Percentiles rank a stretch among this genome's conserved stretches.
These are phyloP conservation scores for Dissophora ornata DNA, from an alignment of 192 early-diverging fungal genomes.

Conservation along the genomic window DNA sequence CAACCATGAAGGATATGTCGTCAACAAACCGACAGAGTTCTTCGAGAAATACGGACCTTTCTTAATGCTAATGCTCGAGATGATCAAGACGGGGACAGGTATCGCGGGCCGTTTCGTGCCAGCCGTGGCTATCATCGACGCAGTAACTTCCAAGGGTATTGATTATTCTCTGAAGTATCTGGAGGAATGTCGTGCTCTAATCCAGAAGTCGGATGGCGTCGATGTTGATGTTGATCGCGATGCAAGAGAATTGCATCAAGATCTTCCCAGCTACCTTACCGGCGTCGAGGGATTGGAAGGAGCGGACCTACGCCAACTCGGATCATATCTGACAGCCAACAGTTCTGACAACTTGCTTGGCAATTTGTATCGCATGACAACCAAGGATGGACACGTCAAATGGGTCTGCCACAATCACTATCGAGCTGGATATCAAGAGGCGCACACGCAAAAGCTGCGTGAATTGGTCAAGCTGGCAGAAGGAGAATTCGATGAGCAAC, in stretches of 20 bases:
- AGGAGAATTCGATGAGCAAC: slow-evolving; percentile 26
- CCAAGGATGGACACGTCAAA: slow-evolving; percentile 26
- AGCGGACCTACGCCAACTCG: slow-evolving; percentile 23
- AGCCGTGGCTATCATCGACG: not conserved
- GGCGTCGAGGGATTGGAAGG: slow-evolving; percentile 21
- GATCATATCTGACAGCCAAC: slow-evolving; percentile 5
- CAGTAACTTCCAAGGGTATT: not conserved
- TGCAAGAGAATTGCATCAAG: not conserved
- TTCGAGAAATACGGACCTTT: slow-evolving; percentile 20
- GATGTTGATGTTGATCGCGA: not conserved
- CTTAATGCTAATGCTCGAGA: slow-evolving; percentile 15
- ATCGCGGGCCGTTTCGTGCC: slow-evolving; percentile 5
- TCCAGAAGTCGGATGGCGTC: not conserved
- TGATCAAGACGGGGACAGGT: slow-evolving; percentile 12
- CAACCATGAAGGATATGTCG: slow-evolving; percentile 21
- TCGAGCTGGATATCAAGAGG: slow-evolving; percentile 13
- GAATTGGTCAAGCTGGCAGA: not conserved
- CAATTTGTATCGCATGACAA: slow-evolving; percentile 18
- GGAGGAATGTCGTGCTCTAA: not conserved
- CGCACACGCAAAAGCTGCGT: slow-evolving; percentile 3
- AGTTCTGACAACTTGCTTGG: slow-evolving; percentile 8
- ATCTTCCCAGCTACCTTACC: slow-evolving; percentile 2
- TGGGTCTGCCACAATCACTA: slow-evolving; percentile 38
- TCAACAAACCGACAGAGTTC: slow-evolving; percentile 15
- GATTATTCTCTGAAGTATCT: not conserved